A percentile compares a stretch with the other conserved stretches of the same genome.
Conservation (phyloP, 352 stramenopile species). For the Pythium monospermum region DNA sequence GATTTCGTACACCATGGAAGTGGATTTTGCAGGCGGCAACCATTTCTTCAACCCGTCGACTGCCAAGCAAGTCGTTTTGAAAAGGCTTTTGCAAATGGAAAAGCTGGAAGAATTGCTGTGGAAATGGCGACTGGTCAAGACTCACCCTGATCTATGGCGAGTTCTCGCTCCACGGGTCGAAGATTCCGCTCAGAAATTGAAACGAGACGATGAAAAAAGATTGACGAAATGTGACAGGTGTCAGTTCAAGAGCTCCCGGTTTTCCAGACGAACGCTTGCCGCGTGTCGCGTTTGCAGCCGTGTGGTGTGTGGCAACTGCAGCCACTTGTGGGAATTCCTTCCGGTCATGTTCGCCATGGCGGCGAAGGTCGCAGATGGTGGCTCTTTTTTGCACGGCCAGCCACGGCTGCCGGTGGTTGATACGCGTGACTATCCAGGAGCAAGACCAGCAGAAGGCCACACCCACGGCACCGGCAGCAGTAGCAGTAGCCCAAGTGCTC, state of each 20-base stretch:
- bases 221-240: slow-evolving; percentile 9
- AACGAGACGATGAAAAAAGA: slow-evolving; percentile 11
- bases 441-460: neutral
- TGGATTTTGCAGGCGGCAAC: slow-evolving; percentile 17
- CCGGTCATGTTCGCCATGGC: slow-evolving; percentile 2
- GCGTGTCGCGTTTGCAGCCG: slow-evolving; percentile 11
- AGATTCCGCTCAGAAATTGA: neutral
- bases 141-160: too few relatives aligned
- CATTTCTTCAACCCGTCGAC: slow-evolving; percentile 1
- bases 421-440: too few relatives aligned
- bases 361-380: too few relatives aligned
- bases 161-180: neutral
- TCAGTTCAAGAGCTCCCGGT: slow-evolving; percentile 6
- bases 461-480: neutral
- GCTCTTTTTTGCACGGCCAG: too few relatives aligned
- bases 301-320: slow-evolving; percentile 18
- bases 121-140: slow-evolving; percentile 14
- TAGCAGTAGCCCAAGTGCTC: slow-evolving; percentile 4
- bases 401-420: too few relatives aligned
- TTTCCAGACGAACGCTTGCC: slow-evolving; percentile 11
- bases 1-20: slow-evolving; percentile 13
- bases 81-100: slow-evolving; percentile 13
- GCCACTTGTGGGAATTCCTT: slow-evolving; percentile 7
- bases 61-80: slow-evolving; percentile 15
- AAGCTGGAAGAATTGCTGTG: slow-evolving; percentile 17